Evolutionary conservation across 148 eudicot genomes (phyloP), one percentile per base, ranked within the genome.

Genomic region (Camellia sinensis): DNA sequence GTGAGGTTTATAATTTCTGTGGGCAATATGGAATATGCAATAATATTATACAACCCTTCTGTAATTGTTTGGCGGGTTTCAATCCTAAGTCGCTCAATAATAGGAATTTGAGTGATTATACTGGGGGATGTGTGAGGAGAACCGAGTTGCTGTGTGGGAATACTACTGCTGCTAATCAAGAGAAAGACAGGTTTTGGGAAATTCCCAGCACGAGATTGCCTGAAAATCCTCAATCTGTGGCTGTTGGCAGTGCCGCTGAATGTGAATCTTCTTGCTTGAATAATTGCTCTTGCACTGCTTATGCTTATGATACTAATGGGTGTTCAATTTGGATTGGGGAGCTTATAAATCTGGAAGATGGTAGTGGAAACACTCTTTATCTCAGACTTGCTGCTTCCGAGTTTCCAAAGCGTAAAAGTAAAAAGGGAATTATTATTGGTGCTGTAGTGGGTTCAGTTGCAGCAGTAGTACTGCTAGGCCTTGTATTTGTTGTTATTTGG

Each of bases 261-360:
- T 91, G 94, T 22, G 79, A 85, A 64, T 80, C 85, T 13, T 60
- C 61, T 46, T 91, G 94, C 61, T 78, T 85, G 78, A 85, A 29
- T 37, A 81, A 86, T 44, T 91, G 94, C 59, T 84, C 88, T 81
- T 91, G 94, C 80, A 84, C 72, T 64, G 94, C 89, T 78, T 91
- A 85, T 85, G 77, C 89, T 59, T 91, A 70, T 84, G 84, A 86
- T 19, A 59, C 57, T 3, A 73, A 61, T 48, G 79, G 43, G 9
- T 91, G 94, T 83, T 84, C 79, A 8, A 70, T 87, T 77, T 91
- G 92, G 92, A 82, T 5, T 56, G 86, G 71, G 6, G 85, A 82
- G 22, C 85, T 91, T 37, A 8, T 88, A 45, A 85, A 89, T 80
- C 74, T 89, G 48, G 86, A 86, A 60, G 91, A 87, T 76, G 77